These are phyloP conservation scores for Ogataea pini DNA, from an alignment of 805 yeast genomes.

Conservation along the genomic window DNA sequence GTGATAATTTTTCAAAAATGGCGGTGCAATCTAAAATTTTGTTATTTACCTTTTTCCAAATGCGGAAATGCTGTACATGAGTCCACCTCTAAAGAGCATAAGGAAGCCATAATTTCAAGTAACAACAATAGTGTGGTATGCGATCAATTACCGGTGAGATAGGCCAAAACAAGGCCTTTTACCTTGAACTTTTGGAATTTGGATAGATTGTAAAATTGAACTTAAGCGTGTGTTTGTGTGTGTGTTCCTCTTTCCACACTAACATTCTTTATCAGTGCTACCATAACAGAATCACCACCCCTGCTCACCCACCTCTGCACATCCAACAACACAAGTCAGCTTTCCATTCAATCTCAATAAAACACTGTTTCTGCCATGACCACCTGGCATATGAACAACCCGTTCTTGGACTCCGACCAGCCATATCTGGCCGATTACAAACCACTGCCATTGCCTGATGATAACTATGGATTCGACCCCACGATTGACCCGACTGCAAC, in stretches of 20 bases:
- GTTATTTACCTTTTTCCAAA: conserved; percentile 22
- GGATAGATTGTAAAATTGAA: neutral
- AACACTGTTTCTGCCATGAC: conserved; percentile 11
- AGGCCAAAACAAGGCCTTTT: neutral
- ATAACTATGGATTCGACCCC: conserved; percentile 46
- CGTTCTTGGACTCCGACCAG: conserved; percentile 35
- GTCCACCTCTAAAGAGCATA: neutral
- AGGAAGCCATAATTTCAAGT: conserved; percentile 1
- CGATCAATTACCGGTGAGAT: conserved; percentile 3
- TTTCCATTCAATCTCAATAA: too few species aligned
- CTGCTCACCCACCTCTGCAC: too few species aligned
- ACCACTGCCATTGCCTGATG: conserved; percentile 52
- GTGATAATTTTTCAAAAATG: neutral
- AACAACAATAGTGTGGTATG: conserved; percentile 5
- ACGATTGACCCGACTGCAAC: conserved; percentile 22
- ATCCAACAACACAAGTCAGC: too few species aligned
- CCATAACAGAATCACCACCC: too few species aligned
- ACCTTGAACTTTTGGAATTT: neutral
- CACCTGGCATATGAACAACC: conserved; percentile 25
- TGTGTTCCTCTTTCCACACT: neutral
- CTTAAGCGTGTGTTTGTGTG: neutral
- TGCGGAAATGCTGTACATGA: conserved; percentile 19
- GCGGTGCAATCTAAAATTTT: conserved; percentile 13
- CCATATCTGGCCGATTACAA: conserved; percentile 36
- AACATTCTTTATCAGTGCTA: neutral